These are phyloP conservation scores for Metarhizium robertsii DNA, from an alignment of 2,329 filamentous ascomycete species.

Conservation along the genomic window DNA sequence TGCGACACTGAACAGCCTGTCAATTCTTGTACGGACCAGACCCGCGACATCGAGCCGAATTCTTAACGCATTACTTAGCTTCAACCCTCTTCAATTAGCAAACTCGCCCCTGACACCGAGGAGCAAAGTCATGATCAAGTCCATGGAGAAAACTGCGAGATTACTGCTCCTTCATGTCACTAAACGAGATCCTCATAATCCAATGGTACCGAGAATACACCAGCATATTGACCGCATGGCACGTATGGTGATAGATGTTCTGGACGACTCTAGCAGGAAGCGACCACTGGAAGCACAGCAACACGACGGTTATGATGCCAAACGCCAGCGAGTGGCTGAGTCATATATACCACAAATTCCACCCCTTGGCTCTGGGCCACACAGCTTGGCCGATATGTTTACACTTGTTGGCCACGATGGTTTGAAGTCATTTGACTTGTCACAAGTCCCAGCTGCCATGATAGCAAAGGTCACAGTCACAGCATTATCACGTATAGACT, in stretches of 20 bases:
- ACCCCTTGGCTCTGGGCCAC: constrained; percentile 63
- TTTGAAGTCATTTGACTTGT: constrained; percentile 73
- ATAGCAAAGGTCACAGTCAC: constrained; percentile 75
- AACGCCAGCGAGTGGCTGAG: constrained; percentile 60
- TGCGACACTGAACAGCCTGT: constrained; percentile 81
- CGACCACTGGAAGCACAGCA: constrained; percentile 62
- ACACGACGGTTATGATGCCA: constrained; percentile 67
- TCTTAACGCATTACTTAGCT: constrained; percentile 73
- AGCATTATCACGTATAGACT: constrained; percentile 64
- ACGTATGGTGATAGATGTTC: constrained; percentile 66
- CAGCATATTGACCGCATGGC: constrained; percentile 78
- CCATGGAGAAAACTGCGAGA: constrained; percentile 89
- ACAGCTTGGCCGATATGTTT: constrained; percentile 76
- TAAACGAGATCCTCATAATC: constrained; percentile 77
- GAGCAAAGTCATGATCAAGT: constrained; percentile 74
- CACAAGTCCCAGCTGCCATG: constrained; percentile 64
- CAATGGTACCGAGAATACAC: constrained; percentile 68
- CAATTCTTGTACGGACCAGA: constrained; percentile 71
- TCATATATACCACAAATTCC: constrained; percentile 44
- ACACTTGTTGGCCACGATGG: constrained; percentile 68
- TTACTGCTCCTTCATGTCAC: constrained; percentile 74
- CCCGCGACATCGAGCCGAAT: constrained; percentile 79
- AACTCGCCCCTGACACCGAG: constrained; percentile 69
- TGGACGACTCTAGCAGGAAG: constrained; percentile 74
- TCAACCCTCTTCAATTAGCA: constrained; percentile 81